Evolutionary conservation across 1,284 basidiomycete genomes (phyloP).

Genomic region (Apiotrichum domesticum): DNA sequence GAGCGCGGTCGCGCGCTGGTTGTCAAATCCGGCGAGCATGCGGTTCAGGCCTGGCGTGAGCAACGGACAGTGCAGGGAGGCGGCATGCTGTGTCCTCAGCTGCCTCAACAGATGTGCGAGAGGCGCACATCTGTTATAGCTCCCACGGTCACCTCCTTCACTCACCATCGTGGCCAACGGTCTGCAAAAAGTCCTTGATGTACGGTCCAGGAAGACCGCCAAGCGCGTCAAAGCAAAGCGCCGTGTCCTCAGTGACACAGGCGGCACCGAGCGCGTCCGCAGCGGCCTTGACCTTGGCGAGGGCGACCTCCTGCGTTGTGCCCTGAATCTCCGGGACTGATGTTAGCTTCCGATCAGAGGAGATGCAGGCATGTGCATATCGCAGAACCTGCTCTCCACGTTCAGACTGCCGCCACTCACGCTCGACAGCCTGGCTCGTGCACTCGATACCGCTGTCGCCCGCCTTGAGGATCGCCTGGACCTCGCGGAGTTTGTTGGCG

Average conservation of each 20-base stretch:
- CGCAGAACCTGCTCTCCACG: too few species aligned
- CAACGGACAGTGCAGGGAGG: too few species aligned
- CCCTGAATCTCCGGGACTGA: conserved; percentile 91
- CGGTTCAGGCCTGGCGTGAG: conserved; percentile 66
- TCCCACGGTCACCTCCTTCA: neutral
- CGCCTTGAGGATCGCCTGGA: conserved; percentile 52
- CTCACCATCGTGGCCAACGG: conserved; percentile 69
- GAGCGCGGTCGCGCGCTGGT: conserved; percentile 75
- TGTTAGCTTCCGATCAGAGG: too few species aligned
- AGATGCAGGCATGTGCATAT: too few species aligned
- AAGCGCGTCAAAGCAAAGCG: conserved; percentile 82
- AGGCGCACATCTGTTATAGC: neutral
- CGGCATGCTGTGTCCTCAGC: too few species aligned
- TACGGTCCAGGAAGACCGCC: conserved; percentile 91
- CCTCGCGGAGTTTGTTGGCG: conserved; percentile 86
- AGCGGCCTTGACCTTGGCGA: conserved; percentile 77
- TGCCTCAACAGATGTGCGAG: too few species aligned
- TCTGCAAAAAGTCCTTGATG: conserved; percentile 84
- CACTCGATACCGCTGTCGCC: conserved; percentile 36
- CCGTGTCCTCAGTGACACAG: conserved; percentile 96
- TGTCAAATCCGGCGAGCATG: conserved; percentile 76
- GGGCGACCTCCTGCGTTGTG: conserved; percentile 81
- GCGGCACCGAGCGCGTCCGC: conserved; percentile 76
- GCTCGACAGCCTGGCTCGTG: conserved; percentile 37
- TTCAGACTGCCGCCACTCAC: conserved; percentile 24